Conservation (phyloP, 108 stramenopile genomes). For the Cyclotella atomus region DNA sequence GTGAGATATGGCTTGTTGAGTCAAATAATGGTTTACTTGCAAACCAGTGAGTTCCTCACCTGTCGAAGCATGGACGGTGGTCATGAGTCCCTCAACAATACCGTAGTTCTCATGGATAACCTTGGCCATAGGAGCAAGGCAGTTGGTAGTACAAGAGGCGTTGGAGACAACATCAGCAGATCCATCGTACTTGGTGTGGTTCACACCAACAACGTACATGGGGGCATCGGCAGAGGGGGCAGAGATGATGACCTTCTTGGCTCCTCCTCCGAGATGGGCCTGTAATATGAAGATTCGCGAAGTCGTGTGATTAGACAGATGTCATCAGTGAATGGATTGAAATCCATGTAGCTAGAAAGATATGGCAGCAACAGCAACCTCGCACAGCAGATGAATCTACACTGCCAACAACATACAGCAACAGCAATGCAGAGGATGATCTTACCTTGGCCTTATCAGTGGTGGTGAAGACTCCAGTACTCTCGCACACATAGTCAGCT, state of each 20-base stretch:
- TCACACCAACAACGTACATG: slow-evolving; percentile 99
- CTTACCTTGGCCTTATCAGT: slow-evolving; percentile 79
- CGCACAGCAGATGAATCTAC: too few species aligned
- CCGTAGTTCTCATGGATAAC: slow-evolving; percentile 96
- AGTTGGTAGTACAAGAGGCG: slow-evolving; percentile 99
- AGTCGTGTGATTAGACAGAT: too few species aligned
- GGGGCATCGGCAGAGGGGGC: slow-evolving; percentile 95
- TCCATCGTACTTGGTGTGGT: slow-evolving; percentile 84
- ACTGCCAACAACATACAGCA: too few species aligned
- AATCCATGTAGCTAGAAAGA: too few species aligned
- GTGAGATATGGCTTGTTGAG: too few species aligned
- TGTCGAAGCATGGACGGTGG: slow-evolving; percentile 97
- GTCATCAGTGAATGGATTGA: too few species aligned
- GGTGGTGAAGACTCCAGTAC: slow-evolving; percentile 96
- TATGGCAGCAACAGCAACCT: too few species aligned
- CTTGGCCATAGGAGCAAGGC: slow-evolving; percentile 98
- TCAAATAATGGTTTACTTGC: too few species aligned
- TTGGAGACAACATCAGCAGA: slow-evolving; percentile 92
- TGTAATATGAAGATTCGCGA: too few species aligned
- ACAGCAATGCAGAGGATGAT: too few species aligned
- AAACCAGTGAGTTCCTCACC: too few species aligned
- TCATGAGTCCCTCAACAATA: slow-evolving; percentile 98
- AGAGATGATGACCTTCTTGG: slow-evolving; percentile 97
- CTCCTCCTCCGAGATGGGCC: slow-evolving; percentile 91
- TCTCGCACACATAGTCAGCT: slow-evolving; percentile 94